A percentile compares a stretch with the other conserved stretches of the same genome.
Conservation (phyloP, 345 rosid genomes). For the Bruguiera parviflora region DNA sequence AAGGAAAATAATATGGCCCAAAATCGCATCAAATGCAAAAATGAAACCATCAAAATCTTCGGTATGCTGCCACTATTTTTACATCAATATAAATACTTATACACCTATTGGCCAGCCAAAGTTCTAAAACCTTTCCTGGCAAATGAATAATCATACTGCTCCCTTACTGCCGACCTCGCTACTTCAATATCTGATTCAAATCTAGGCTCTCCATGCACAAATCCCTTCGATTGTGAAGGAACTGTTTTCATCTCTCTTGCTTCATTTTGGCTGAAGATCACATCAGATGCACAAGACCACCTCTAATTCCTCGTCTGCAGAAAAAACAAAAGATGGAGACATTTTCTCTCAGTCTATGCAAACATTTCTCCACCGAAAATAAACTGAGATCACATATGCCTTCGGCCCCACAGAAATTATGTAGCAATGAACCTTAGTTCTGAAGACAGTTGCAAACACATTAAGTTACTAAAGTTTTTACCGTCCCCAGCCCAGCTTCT, state of each 20-base stretch:
- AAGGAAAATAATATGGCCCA: neutral
- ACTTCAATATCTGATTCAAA: slow-evolving; percentile 1
- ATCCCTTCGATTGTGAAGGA: neutral
- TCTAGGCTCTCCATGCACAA: neutral
- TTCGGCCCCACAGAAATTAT: neutral
- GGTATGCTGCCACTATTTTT: neutral
- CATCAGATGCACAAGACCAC: neutral
- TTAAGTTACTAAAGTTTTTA: neutral
- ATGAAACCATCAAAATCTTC: slow-evolving; percentile 7
- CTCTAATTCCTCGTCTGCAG: slow-evolving; percentile 1
- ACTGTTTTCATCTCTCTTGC: neutral
- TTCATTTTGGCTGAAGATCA: slow-evolving; percentile 2
- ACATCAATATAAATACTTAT: neutral
- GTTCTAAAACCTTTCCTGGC: neutral
- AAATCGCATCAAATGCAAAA: neutral
- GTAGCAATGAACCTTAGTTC: neutral
- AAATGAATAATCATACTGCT: slow-evolving; percentile 6
- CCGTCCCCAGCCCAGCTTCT: neutral
- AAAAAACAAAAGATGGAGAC: neutral
- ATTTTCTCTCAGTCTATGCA: neutral
- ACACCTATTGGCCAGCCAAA: neutral
- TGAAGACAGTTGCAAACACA: neutral
- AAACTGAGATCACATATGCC: neutral
- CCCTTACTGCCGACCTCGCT: neutral
- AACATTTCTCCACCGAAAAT: neutral